Percentiles rank a stretch among this genome's conserved stretches.
Evolutionary conservation across 2,329 filamentous ascomycete species (phyloP).

Genomic region (Cladophialophora yegresii): DNA sequence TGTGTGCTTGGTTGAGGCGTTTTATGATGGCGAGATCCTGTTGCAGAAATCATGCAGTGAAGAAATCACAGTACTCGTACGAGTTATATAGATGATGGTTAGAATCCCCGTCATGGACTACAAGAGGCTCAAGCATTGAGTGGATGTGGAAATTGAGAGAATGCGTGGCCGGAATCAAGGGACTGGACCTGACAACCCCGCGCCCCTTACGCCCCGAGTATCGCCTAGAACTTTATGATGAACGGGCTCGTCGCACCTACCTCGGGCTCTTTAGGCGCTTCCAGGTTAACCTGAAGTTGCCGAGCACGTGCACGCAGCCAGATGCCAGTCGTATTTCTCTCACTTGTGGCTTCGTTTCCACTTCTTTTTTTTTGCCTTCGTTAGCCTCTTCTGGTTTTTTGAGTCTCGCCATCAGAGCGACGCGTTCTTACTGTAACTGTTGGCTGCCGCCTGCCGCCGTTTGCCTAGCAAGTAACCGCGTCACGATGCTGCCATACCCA

Average conservation of each 20-base stretch:
- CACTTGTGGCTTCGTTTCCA: not conserved
- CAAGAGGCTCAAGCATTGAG: not conserved
- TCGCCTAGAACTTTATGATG: not conserved
- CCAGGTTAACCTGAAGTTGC: not conserved
- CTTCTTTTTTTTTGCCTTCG: constrained; percentile 6
- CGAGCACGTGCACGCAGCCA: not conserved
- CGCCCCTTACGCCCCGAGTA: not conserved
- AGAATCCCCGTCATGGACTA: not conserved
- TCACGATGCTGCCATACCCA: constrained; percentile 2
- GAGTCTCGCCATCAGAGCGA: not conserved
- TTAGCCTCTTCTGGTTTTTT: not conserved
- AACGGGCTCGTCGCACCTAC: not conserved
- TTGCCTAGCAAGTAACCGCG: not conserved
- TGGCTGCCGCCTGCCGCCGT: constrained; percentile 2
- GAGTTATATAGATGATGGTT: not conserved
- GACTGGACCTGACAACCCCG: not conserved
- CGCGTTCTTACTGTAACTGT: not conserved
- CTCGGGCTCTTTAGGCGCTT: not conserved
- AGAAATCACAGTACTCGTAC: not conserved
- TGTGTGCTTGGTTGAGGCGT: not conserved
- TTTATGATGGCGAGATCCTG: not conserved
- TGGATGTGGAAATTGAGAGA: not conserved
- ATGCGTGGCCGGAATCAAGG: not conserved
- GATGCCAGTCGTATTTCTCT: not conserved
- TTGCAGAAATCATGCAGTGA: not conserved